Evolutionary conservation across 2,329 filamentous ascomycete genomes (phyloP).

Genomic region (Biscogniauxia mediterranea): DNA sequence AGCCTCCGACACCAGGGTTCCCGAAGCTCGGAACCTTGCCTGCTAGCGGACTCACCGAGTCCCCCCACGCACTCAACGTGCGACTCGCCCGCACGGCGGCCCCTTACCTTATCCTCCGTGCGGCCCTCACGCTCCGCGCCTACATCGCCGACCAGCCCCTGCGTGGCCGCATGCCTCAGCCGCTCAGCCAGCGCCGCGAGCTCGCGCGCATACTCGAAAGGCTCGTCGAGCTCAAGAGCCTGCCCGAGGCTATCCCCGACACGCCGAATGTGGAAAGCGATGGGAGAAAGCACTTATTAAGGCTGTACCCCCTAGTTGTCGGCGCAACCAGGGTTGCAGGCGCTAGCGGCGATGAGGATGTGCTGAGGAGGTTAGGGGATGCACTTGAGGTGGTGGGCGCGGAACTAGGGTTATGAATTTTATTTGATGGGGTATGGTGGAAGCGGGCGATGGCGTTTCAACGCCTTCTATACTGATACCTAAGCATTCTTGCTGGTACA

Average conservation of each 20-base stretch:
- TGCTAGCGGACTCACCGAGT: constrained; percentile 22
- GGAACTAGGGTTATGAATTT: constrained; percentile 46
- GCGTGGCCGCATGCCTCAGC: constrained; percentile 84
- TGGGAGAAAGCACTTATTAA: constrained; percentile 71
- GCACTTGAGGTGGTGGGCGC: constrained; percentile 62
- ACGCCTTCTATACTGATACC: not conserved
- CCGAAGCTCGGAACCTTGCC: constrained; percentile 30
- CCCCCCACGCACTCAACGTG: constrained; percentile 40
- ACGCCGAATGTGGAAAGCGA: constrained; percentile 52
- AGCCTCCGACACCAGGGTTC: constrained; percentile 45
- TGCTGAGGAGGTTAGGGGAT: constrained; percentile 55
- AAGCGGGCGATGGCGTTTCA: too few relatives aligned
- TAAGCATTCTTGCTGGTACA: not conserved
- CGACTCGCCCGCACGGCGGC: constrained; percentile 73
- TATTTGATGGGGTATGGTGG: not conserved
- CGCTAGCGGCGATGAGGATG: constrained; percentile 57
- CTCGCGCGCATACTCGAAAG: constrained; percentile 68
- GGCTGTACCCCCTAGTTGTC: constrained; percentile 76
- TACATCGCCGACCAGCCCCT: constrained; percentile 92
- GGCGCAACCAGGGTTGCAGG: constrained; percentile 60
- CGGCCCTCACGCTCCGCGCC: constrained; percentile 74
- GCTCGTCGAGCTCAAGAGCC: constrained; percentile 66
- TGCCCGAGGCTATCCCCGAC: constrained; percentile 66
- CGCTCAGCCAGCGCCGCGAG: constrained; percentile 75
- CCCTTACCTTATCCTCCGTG: constrained; percentile 78